phyloP scores from a whole-genome alignment of 2,329 filamentous ascomycete species.

The Dactylellina sp. region DNA sequence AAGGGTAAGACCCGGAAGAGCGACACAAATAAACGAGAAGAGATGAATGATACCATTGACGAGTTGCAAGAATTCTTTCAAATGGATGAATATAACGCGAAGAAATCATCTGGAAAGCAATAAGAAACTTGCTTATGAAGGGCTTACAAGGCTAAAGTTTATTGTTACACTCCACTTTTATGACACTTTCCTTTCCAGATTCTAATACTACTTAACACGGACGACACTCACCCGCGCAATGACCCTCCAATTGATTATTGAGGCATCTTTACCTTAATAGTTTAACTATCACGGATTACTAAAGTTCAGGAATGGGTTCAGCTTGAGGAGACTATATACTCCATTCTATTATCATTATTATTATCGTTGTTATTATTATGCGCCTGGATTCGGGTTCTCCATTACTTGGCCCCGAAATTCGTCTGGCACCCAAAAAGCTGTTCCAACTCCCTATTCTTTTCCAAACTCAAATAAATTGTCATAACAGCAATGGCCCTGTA shows the following conservation, averaged over 20 bases:
- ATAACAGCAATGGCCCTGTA: slow-evolving; percentile 46
- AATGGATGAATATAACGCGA: slow-evolving; percentile 4
- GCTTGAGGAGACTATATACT: too few relatives aligned
- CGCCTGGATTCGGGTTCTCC: background rate
- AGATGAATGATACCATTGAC: slow-evolving; percentile 17
- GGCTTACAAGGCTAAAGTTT: too few relatives aligned
- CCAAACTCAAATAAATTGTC: slow-evolving; percentile 49
- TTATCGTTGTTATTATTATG: background rate
- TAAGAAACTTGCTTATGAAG: background rate
- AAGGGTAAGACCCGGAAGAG: slow-evolving; percentile 15
- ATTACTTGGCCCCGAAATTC: slow-evolving; percentile 25
- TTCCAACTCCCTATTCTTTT: slow-evolving; percentile 37
- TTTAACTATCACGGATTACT: too few relatives aligned
- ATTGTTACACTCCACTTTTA: too few relatives aligned
- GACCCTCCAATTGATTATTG: too few relatives aligned
- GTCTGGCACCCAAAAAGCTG: slow-evolving; percentile 44
- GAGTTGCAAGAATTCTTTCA: slow-evolving; percentile 22
- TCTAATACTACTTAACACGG: too few relatives aligned
- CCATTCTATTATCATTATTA: background rate
- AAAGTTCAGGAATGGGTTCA: too few relatives aligned
- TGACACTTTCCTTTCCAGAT: too few relatives aligned
- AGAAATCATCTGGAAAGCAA: slow-evolving; percentile 6
- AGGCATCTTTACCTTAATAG: too few relatives aligned
- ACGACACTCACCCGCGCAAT: too few relatives aligned
- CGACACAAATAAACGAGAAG: background rate